Evolutionary conservation across 768 basidiomycete genomes (phyloP), one percentile per base, ranked within the genome.

Genomic region (Boletus rubescentipes): DNA sequence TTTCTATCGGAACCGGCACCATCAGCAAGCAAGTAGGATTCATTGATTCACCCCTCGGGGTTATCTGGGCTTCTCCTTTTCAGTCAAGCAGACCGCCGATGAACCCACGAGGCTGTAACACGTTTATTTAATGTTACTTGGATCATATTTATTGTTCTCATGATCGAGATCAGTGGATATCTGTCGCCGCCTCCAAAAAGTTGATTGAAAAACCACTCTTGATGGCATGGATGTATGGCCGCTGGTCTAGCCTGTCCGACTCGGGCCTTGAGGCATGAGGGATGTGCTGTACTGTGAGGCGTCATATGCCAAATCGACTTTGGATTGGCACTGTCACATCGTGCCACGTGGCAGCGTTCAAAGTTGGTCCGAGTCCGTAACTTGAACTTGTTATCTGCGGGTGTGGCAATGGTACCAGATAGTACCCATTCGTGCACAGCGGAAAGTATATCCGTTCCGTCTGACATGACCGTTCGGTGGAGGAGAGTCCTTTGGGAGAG

Each of bases 401-500:
- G 18, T 29, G 14, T 9, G 34, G 34, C 32, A 43, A 51, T 59
- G 49, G 18, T 32, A 23, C 39, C 29, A 5, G 57, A 52, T 3
- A 37, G 14, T 10, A 15, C 34, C 20, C 36, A 31, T 37, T 26
- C 53, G 12, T 10, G 35, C 31, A 21, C 45, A 31, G 20, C 36
- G 30, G 35, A 32, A 18, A 32, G 20, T 26, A 32, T 20, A 34
- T 39, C 49, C 9, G n/a, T 14, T 40, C 49, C 18, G 7, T 21
- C 34, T 23, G 42, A 29, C 21, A 45, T 69, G 72, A 67, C 64
- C 36, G 32, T 46, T 38, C 59, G 49, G 62, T 92, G 89, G 89
- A 82, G 83, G 67, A 86, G 83, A 62, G 79, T 86, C 36, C 80
- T 93, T n/a, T 93, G 90, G 91, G 86, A 83, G 70, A 73, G 66